These are phyloP conservation scores for Sporisorium iseilematis-ciliati DNA, from an alignment of 1,284 basidiomycete genomes.

Conservation along the genomic window DNA sequence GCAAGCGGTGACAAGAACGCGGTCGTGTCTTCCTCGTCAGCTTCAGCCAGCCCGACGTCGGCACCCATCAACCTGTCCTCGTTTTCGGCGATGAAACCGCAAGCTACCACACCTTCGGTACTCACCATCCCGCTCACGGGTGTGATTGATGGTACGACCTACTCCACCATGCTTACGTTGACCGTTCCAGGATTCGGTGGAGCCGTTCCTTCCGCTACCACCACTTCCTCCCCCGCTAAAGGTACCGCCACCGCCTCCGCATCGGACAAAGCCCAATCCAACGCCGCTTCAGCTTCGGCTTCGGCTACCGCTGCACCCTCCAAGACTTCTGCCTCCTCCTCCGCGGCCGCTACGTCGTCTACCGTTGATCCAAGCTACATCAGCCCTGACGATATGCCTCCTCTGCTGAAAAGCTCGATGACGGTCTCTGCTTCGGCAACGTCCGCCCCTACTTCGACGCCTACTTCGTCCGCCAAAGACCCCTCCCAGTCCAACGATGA, in stretches of 20 bases:
- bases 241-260: not conserved
- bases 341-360: constrained; percentile 1
- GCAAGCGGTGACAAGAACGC: constrained; percentile 9
- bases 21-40: constrained; percentile 1
- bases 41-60: not conserved
- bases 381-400: constrained; percentile 23
- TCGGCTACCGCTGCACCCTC: constrained; percentile 4
- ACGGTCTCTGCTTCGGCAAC: constrained; percentile 3
- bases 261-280: constrained; percentile 14
- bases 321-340: constrained; percentile 2
- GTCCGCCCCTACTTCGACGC: not conserved
- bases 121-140: constrained; percentile 39
- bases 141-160: constrained; percentile 35
- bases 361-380: constrained; percentile 28
- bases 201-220: not conserved
- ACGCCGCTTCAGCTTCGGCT: not conserved
- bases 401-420: constrained; percentile 23
- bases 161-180: constrained; percentile 40
- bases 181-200: constrained; percentile 20
- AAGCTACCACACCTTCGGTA: constrained; percentile 1
- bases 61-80: constrained; percentile 35
- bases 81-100: constrained; percentile 29
- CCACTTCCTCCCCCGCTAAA: not conserved
- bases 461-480: not conserved
- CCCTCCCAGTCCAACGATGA: not conserved